Evolutionary conservation across 73 alveolate species (phyloP).

Genomic region (Halteria grandinella): DNA sequence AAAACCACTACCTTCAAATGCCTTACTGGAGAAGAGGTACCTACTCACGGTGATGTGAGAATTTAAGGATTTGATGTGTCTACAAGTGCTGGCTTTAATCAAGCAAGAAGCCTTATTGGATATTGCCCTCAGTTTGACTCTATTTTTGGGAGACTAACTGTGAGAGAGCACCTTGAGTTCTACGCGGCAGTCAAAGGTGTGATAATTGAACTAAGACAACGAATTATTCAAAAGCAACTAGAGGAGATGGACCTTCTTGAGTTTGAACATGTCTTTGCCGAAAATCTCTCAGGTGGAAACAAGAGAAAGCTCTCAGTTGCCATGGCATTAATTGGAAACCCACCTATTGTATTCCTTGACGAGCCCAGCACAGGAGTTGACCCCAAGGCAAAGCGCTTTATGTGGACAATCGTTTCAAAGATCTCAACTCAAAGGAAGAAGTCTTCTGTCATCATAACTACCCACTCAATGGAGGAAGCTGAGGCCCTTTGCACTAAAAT

Average conservation of each 20-base stretch:
- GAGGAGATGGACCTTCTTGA: slow-evolving; percentile 88
- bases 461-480: slow-evolving; percentile 95
- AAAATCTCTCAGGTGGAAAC: slow-evolving; percentile 96
- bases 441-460: slow-evolving; percentile 78
- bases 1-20: slow-evolving; percentile 97
- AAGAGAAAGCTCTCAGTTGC: slow-evolving; percentile 98
- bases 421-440: slow-evolving; percentile 94
- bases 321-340: slow-evolving; percentile 98
- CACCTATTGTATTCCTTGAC: slow-evolving; percentile 97
- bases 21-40: slow-evolving; percentile 91
- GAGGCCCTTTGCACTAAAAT: slow-evolving; percentile 88
- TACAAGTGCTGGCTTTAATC: slow-evolving; percentile 65
- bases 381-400: slow-evolving; percentile 97
- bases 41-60: slow-evolving; percentile 86
- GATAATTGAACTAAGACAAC: slow-evolving; percentile 70
- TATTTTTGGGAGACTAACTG: slow-evolving; percentile 91
- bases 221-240: slow-evolving; percentile 78
- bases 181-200: slow-evolving; percentile 96
- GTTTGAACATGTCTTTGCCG: slow-evolving; percentile 86
- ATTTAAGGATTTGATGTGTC: slow-evolving; percentile 89
- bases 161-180: slow-evolving; percentile 94
- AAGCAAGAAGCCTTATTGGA: slow-evolving; percentile 93
- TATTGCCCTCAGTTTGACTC: slow-evolving; percentile 99
- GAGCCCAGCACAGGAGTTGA: slow-evolving; percentile 99
- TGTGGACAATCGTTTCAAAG: slow-evolving; percentile 97